Base-by-base conservation (phyloP, 2,329 filamentous ascomycete species). In the Xylaria polymorpha region DNA sequence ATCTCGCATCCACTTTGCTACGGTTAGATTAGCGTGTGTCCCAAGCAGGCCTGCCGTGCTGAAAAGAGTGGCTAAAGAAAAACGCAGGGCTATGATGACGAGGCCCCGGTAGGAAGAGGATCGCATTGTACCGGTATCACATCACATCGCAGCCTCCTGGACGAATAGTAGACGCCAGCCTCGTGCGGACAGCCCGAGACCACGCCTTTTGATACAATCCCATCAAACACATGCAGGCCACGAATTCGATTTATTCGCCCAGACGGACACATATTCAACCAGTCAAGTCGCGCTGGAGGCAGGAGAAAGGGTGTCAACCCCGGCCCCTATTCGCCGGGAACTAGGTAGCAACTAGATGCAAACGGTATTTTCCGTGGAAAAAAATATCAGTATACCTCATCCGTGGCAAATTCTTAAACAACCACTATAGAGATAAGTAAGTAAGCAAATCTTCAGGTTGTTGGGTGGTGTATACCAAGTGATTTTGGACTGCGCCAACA, bases 151-250 rank as follows among this genome's bases (percentile, higher is more conserved):
- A 58, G 18, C 39, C 41, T 41, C 60, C 55, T 53, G 25, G 43
- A 53, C 59, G 37, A 46, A 58, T 59, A 7, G 25, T 22, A 53
- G 20, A 14, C 29, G 15, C 39, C 35, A 18, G 51, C 57, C 51
- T 68, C 43, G 25, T 44, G 43, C 66, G 61, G 66, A 22, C 37
- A 39, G 15, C 2, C 66, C 66, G 66, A 65, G 35, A 39, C 50
- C 48, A 25, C 4, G n/a, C 20, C 48, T 15, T 58, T 15, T 22
- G 4, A 22, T 29, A n/a, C 29, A 7, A 43, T 10, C 35, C 15
- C 1, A 4, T 57, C 50, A 41, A 22, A 29, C 20, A 18, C 6
- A 29, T 9, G 46, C 5, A 5, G 29, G 39, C 29, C 46, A 39
- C 15, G 5, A 8, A 12, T 20, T 20, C 43, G 8, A 20, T 39